phyloP scores from a whole-genome alignment of 306 rosid genomes.

The Arachis hypogaea region DNA sequence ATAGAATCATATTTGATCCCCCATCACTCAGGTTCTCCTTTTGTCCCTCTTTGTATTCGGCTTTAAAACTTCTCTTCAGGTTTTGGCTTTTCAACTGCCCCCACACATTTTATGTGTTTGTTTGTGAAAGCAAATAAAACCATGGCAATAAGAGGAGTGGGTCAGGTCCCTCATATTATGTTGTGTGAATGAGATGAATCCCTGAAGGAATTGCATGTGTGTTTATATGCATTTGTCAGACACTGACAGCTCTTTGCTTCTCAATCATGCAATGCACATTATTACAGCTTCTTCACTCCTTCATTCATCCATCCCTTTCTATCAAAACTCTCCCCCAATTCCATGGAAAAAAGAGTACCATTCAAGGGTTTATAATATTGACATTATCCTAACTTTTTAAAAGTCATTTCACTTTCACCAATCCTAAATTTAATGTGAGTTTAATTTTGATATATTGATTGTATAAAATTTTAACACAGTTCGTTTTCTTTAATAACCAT shows the following conservation, averaged over 20 bases:
- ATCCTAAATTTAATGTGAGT: not conserved
- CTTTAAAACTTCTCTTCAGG: not conserved
- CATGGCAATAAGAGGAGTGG: slow-evolving; percentile 35
- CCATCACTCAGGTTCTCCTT: slow-evolving; percentile 10
- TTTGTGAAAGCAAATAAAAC: slow-evolving; percentile 22
- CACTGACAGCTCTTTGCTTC: slow-evolving; percentile 61
- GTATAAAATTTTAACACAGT: too few relatives aligned
- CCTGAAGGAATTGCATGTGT: slow-evolving; percentile 50
- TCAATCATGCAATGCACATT: slow-evolving; percentile 52
- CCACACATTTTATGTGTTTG: slow-evolving; percentile 20
- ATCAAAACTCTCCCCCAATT: slow-evolving; percentile 37
- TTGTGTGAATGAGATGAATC: not conserved
- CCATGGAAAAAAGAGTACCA: not conserved
- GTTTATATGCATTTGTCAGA: slow-evolving; percentile 49
- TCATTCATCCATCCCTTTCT: not conserved
- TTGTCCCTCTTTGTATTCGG: slow-evolving; percentile 1
- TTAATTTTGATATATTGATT: too few relatives aligned
- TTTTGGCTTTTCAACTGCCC: not conserved
- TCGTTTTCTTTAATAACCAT: too few relatives aligned
- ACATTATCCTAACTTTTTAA: not conserved
- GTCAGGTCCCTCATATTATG: slow-evolving; percentile 27
- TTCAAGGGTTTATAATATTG: not conserved
- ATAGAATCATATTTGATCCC: not conserved
- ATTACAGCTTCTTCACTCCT: slow-evolving; percentile 30
- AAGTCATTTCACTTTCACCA: slow-evolving; percentile 11